Percentiles rank a stretch among this genome's conserved stretches.
Evolutionary conservation across 1,284 basidiomycete species (phyloP).

Genomic region (Ceratobasidium sp.): DNA sequence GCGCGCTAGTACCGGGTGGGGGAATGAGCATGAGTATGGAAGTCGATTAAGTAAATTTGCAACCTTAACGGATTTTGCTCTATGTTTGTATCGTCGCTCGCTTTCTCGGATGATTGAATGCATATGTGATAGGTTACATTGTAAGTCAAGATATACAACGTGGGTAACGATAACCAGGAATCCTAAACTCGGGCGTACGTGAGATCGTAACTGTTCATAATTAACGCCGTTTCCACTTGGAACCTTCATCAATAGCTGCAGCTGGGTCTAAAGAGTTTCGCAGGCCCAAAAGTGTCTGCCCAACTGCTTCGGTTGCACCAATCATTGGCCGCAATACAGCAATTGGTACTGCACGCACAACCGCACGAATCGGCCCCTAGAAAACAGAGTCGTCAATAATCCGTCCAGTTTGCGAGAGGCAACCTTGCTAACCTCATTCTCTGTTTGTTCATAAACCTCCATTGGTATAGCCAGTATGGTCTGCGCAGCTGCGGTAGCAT

Average conservation of each 20-base stretch:
- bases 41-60: conserved; percentile 48
- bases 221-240: conserved; percentile 42
- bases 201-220: conserved; percentile 9
- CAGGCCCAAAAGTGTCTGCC: conserved; percentile 93
- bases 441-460: conserved; percentile 96
- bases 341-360: conserved; percentile 95
- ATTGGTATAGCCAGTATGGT: conserved; percentile 98
- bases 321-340: conserved; percentile 97
- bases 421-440: conserved; percentile 76
- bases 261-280: conserved; percentile 89
- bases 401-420: background rate
- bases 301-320: conserved; percentile 94
- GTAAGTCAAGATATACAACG: conserved; percentile 17
- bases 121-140: conserved; percentile 43
- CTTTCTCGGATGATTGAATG: conserved; percentile 33
- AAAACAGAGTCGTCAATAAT: conserved; percentile 17
- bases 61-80: conserved; percentile 10
- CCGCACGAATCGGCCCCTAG: conserved; percentile 89
- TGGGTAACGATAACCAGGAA: conserved; percentile 11
- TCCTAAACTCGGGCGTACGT: conserved; percentile 10
- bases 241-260: conserved; percentile 41
- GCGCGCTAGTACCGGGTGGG: conserved; percentile 80
- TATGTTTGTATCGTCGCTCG: conserved; percentile 23
- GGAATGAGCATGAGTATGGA: conserved; percentile 87
- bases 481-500: conserved; percentile 93